Base-by-base conservation (phyloP, 2,329 filamentous ascomycete species). In the Thelonectria discophora region DNA sequence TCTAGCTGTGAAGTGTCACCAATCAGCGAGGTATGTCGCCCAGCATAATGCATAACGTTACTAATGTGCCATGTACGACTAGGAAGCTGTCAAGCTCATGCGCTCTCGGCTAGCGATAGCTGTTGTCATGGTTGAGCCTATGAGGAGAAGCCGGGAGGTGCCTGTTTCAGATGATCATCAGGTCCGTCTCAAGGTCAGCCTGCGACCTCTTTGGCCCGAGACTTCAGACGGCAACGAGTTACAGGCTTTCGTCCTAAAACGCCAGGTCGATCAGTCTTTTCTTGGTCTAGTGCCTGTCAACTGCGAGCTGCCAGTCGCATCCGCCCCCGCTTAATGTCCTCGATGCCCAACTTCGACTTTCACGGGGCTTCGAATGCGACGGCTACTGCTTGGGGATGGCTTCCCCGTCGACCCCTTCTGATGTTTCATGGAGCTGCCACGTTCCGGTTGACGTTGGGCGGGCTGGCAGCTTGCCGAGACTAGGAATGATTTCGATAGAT, bases 81-180 rank as follows among this genome's bases (percentile, higher is more conserved):
- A 3, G 5, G 21, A 37, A 37, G 27, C 27, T 30, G 27, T 30
- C 27, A 30, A 30, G 27, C 27, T 30, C 27, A 30, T 30, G 27
- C 27, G 5, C 27, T 30, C 8, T 30, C 27, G 9, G 27, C 5
- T 30, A 10, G 27, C 27, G 27, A 30, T 10, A 10, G 27, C 27
- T 30, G 9, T 37, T 37, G 10, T 30, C 39, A 42, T 40, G 27
- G 4, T 34, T 43, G 55, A 51, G 27, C 27, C 32, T 21, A 20
- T 58, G 54, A 65, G 59, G 66, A 58, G 62, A 63, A 15, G 43
- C 58, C 55, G 61, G 57, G 57, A 42, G 50, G 57, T 63, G 40
- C 49, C 58, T 69, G 70, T 73, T 73, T 73, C 69, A 73, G 61
- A 52, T 21, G 17, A 30, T 49, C 58, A 63, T 62, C 55, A 57